phyloP scores from a whole-genome alignment of 2,329 filamentous ascomycete species.

The Gremmenia infestans region DNA sequence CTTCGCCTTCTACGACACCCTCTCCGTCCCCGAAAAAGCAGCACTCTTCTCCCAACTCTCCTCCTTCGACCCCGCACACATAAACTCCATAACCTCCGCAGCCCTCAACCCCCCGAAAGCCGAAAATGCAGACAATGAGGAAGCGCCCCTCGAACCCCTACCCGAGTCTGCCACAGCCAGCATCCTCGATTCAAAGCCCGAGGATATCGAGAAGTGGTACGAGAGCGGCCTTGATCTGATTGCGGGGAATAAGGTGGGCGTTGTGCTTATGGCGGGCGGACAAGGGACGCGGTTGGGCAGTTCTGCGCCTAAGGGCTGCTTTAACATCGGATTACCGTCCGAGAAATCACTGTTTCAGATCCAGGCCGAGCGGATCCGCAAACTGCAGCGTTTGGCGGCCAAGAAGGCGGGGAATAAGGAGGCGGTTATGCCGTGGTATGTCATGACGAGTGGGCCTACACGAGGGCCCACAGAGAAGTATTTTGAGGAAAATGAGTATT shows the following conservation, averaged over 20 bases:
- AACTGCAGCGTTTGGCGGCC: slow-evolving; percentile 75
- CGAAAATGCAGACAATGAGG: slow-evolving; percentile 33
- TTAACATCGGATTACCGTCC: slow-evolving; percentile 89
- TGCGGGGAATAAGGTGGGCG: slow-evolving; percentile 66
- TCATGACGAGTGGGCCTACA: slow-evolving; percentile 98
- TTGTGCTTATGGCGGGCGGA: slow-evolving; percentile 95
- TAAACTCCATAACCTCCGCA: slow-evolving; percentile 80
- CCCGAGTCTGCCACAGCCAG: slow-evolving; percentile 83
- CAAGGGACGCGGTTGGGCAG: slow-evolving; percentile 93
- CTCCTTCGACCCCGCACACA: slow-evolving; percentile 75
- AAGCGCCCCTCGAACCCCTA: slow-evolving; percentile 68
- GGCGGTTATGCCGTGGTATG: slow-evolving; percentile 88
- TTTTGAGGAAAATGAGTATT: slow-evolving; percentile 86
- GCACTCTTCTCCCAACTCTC: slow-evolving; percentile 76
- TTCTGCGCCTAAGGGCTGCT: slow-evolving; percentile 95
- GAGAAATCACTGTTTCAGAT: slow-evolving; percentile 96
- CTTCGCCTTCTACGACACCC: slow-evolving; percentile 80
- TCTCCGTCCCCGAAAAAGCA: slow-evolving; percentile 68
- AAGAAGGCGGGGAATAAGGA: slow-evolving; percentile 57
- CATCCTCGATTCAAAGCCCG: slow-evolving; percentile 78
- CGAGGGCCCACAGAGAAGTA: slow-evolving; percentile 87
- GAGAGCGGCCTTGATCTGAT: slow-evolving; percentile 61
- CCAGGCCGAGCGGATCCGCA: slow-evolving; percentile 88
- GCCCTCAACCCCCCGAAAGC: slow-evolving; percentile 71
- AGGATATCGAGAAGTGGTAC: slow-evolving; percentile 82